Base-by-base conservation (phyloP, 2,329 filamentous ascomycete genomes). In the Colletotrichum siamense region DNA sequence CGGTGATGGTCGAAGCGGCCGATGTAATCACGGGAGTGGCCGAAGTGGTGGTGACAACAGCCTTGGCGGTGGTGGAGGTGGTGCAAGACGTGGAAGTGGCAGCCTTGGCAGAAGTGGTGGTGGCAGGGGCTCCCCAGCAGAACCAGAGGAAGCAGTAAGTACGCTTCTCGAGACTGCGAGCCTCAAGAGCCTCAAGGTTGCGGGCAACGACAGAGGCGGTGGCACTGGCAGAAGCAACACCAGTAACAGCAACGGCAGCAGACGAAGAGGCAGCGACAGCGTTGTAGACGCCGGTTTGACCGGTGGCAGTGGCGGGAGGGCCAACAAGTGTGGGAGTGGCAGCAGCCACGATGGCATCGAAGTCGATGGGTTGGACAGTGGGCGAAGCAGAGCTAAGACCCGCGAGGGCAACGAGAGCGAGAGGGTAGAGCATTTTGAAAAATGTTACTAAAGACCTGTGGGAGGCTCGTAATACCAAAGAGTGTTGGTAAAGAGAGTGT, bases 401-500 rank as follows among this genome's bases (percentile, higher is more conserved):
- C 49, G 70, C 70, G 15, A 76, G 74, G 49, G 74, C 64, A 52
- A 69, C 28, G 65, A 76, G 28, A 49, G 44, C n/a, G 30, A 76
- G 36, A 5, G 22, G 15, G n/a, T 65, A 63, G 9, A 49, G 10
- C 74, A 76, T 76, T n/a, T 28, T 69, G 34, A 74, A 12, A 3
- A 13, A 59, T 39, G 32, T n/a, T 22, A 6, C 24, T 4, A 16
- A 24, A 36, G 10, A 36, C 18, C 55, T 59, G 26, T 28, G 24
- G 49, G 12, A n/a, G n/a, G 22, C 12, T 12, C 18, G 28, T 49
- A 8, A 9, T 7, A 65, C 16, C 8, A 59, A 76, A 18, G 59
- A 66, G 12, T 57, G 32, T 44, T 26, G 24, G 28, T 13, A 36
- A 24, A 52, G 66, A 44, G 44, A n/a, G 16, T 57, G 57, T 12